phyloP scores from a whole-genome alignment of 2,329 filamentous ascomycete species.

The Pezicula carpinea region DNA sequence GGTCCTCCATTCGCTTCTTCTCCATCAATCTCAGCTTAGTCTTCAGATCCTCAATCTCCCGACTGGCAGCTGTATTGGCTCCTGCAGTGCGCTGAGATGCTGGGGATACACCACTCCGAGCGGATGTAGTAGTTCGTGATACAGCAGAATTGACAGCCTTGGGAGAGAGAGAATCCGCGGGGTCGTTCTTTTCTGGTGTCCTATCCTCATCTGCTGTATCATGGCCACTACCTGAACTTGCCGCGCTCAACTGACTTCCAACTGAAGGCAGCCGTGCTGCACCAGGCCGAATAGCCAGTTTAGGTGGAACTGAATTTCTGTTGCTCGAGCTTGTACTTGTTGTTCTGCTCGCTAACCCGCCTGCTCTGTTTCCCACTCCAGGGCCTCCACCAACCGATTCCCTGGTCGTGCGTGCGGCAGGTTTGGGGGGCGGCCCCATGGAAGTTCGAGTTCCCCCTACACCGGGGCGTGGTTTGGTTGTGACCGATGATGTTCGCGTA shows the following conservation, averaged over 20 bases:
- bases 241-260: constrained; percentile 25
- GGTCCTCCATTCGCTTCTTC: constrained; percentile 78
- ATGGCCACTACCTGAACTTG: constrained; percentile 23
- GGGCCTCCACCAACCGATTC: constrained; percentile 32
- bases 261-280: constrained; percentile 24
- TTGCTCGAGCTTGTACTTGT: constrained; percentile 8
- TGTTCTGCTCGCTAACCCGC: constrained; percentile 14
- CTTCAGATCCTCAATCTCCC: constrained; percentile 83
- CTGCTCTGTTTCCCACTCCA: constrained; percentile 26
- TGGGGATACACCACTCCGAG: constrained; percentile 20
- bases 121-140: constrained; percentile 19
- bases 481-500: constrained; percentile 35
- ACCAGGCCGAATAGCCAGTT: constrained; percentile 24
- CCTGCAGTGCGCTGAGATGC: constrained; percentile 16
- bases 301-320: constrained; percentile 22
- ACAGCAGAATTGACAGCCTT: constrained; percentile 24
- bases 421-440: constrained; percentile 57
- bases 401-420: constrained; percentile 31
- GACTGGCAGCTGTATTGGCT: constrained; percentile 22
- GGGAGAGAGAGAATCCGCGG: constrained; percentile 29
- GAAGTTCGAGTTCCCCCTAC: constrained; percentile 53
- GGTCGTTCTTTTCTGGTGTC: constrained; percentile 46
- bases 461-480: constrained; percentile 49
- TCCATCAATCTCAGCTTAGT: constrained; percentile 84
- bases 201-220: constrained; percentile 23